A percentile compares a stretch with the other conserved stretches of the same genome.
Evolutionary conservation across 2,329 filamentous ascomycete species (phyloP).

Genomic region (Alternaria arbusti): DNA sequence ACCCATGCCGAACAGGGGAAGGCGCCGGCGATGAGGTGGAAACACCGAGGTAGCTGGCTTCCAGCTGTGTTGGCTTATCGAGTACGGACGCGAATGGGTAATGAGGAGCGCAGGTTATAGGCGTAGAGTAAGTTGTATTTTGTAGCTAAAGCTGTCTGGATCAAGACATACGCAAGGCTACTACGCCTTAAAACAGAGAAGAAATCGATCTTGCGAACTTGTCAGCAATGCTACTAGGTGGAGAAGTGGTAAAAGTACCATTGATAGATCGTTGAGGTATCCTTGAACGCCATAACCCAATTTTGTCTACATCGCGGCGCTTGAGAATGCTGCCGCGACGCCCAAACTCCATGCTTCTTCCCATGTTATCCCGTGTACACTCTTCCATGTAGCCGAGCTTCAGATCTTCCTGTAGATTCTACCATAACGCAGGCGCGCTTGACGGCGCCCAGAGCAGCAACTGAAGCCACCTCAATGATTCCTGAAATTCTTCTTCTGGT

Average conservation of each 20-base stretch:
- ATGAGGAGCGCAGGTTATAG: background rate
- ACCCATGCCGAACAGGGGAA: background rate
- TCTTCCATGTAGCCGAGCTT: background rate
- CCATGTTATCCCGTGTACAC: background rate
- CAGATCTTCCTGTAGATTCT: background rate
- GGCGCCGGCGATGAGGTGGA: background rate
- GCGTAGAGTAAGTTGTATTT: background rate
- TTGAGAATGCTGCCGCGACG: background rate
- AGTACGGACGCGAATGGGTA: too few relatives aligned
- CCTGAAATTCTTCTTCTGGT: slow-evolving; percentile 75
- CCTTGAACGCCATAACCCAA: background rate
- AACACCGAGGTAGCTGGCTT: background rate
- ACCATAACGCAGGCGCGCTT: too few relatives aligned
- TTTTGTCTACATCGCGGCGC: background rate
- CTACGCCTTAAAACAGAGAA: background rate
- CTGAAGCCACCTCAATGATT: slow-evolving; percentile 55
- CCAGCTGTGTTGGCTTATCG: background rate
- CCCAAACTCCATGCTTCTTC: slow-evolving; percentile 1
- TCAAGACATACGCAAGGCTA: background rate
- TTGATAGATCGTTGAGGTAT: slow-evolving; percentile 1
- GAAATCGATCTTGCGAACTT: background rate
- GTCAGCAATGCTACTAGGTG: background rate
- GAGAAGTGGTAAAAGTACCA: slow-evolving; percentile 4
- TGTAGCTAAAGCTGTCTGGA: background rate
- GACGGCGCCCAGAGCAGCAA: background rate